Evolutionary conservation across 495 filamentous ascomycete genomes (phyloP).

Genomic region (Hyaloscypha finlandica): DNA sequence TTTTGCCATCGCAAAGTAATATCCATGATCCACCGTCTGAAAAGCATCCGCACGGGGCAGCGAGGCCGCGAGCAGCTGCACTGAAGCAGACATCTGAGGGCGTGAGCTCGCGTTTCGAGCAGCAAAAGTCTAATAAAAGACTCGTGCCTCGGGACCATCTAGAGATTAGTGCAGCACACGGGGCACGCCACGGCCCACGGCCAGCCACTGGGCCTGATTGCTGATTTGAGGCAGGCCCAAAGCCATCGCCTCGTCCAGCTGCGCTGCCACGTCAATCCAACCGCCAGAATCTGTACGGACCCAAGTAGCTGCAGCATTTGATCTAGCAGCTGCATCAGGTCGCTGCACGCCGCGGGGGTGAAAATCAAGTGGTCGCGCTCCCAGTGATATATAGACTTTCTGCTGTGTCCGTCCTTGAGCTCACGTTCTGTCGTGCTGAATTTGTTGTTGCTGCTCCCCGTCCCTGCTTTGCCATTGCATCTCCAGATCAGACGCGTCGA

Average conservation of each 20-base stretch:
- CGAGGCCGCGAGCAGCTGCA: background rate
- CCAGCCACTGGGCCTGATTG: background rate
- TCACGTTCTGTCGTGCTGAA: conserved; percentile 3
- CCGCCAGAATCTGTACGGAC: conserved; percentile 27
- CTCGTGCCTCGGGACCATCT: conserved; percentile 4
- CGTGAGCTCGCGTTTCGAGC: background rate
- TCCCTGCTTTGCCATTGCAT: conserved; percentile 9
- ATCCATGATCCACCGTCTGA: conserved; percentile 23
- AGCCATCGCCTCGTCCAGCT: conserved; percentile 10
- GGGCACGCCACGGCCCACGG: background rate
- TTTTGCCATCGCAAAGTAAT: conserved; percentile 25
- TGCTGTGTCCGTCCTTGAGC: conserved; percentile 4
- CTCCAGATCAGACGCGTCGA: conserved; percentile 30
- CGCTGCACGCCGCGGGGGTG: conserved; percentile 18
- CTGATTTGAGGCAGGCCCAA: background rate
- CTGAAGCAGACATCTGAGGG: background rate
- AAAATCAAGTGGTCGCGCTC: conserved; percentile 29
- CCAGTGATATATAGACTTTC: conserved; percentile 25
- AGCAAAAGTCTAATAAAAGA: background rate
- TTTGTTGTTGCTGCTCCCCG: conserved; percentile 1
- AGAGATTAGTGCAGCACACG: conserved; percentile 13
- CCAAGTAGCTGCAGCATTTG: conserved; percentile 20
- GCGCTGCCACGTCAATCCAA: conserved; percentile 27
- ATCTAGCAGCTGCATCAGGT: conserved; percentile 21
- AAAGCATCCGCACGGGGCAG: conserved; percentile 12